Base-by-base conservation (phyloP, 768 basidiomycete genomes). In the Arthromyces matolae region DNA sequence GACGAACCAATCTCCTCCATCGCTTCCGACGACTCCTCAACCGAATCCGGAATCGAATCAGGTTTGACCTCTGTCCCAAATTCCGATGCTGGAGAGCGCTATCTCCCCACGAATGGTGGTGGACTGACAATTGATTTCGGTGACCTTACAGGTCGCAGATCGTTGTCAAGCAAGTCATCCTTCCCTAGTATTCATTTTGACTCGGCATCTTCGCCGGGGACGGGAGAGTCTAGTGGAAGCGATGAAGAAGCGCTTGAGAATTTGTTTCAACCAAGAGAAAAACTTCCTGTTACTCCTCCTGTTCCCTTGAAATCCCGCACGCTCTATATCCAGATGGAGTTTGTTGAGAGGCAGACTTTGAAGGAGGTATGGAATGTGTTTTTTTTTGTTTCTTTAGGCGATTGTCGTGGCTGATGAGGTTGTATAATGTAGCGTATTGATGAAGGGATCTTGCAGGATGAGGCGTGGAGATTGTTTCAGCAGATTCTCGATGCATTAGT, bases 241-340 rank as follows among this genome's bases (percentile, higher is more conserved):
- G 71, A 71, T 22, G 76, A 72, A 9, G 74, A 73, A 31, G 70
- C 63, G 29, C 56, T 68, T 28, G 59, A 61, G 35, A 66, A 68
- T 45, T 53, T 74, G 34, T 71, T 72, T 33, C 54, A 54, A 1
- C 64, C 67, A 45, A 8, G 34, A 39, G 41, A n/a, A n/a, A n/a
- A n/a, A n/a, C n/a, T 48, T 25, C 52, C 56, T 29, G 46, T 46
- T 19, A 32, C 33, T 16, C 59, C 58, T 4, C 54, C 61, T n/a
- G n/a, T n/a, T 1, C 71, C 69, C 12, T 50, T 59, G 46, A 51
- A 74, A 35, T 68, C 71, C 14, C 64, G 88, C 50, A 91, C 86
- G 7, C 69, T 96, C 16, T 97, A 95, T 60, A 97, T 97, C 44
- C 92, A 95, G 64, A 97, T 97, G 93, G 91, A 93, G 66, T 93